Evolutionary conservation across 805 yeast species (phyloP), one percentile per base, ranked within the genome.

Genomic region (Yamadazyma phyllophila): DNA sequence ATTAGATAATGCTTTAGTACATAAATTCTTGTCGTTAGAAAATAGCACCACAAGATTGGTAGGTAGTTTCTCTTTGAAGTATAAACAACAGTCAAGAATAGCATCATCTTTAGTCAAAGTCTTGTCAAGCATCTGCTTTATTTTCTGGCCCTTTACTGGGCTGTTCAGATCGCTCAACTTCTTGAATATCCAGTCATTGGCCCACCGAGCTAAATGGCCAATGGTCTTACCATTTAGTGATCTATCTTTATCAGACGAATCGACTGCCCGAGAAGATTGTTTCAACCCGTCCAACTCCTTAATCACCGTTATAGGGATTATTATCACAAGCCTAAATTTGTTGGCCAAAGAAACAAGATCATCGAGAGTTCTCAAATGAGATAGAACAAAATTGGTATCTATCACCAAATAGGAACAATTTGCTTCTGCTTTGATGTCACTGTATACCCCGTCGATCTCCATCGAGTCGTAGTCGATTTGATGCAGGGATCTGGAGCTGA

Each of bases 271-370:
- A 1, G 52, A 44, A 0, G 81, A 71, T 2, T 60, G 67, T 58
- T 91, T 91, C 51, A 91, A 67, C 0, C 91, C 91, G 63, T 91
- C 97, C n/a, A 91, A 70, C 59, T 91, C 98, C 34, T 68, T 72
- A 11, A 88, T 68, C 2, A 85, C 94, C 1, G 82, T 78, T 4
- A 66, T 66, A 0, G 98, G 98, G 3, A 91, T 69, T 0, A 91
- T 69, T 1, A 91, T 67, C 39, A 59, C 59, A 41, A 80, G 77
- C 13, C 74, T 69, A 55, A 70, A 82, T 10, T 62, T 48, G 0
- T 51, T 41, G 3, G 74, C 74, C 7, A 77, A 45, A 1, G 55
- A 55, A 3, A 74, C 61, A 20, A 91, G 58, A 0, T 73, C 74
- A 39, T 84, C 81, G 7, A 90, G 52, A 1, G 87, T 63, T 14